A percentile compares a stretch with the other conserved stretches of the same genome.
phyloP scores from a whole-genome alignment of 1,284 basidiomycete genomes.

The Heliocybe sulcata region DNA sequence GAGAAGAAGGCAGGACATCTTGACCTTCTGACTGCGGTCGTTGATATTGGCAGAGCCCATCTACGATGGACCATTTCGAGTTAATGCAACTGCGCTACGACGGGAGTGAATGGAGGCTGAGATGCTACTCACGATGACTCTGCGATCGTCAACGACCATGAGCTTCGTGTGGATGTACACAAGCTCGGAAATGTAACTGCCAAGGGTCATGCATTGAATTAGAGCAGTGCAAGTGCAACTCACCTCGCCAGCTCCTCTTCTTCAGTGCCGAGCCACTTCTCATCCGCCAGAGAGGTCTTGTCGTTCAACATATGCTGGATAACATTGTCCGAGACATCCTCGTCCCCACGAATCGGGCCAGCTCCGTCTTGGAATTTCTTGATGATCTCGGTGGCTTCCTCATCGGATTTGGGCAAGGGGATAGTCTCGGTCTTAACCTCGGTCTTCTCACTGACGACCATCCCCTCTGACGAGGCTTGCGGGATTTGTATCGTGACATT shows the following conservation, averaged over 20 bases:
- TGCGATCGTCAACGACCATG: constrained; percentile 90
- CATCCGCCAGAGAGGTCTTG: constrained; percentile 51
- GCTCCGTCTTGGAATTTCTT: constrained; percentile 62
- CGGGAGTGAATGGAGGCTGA: background rate
- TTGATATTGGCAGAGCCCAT: constrained; percentile 90
- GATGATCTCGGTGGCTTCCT: constrained; percentile 61
- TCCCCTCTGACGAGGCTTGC: constrained; percentile 34
- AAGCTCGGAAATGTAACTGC: constrained; percentile 75
- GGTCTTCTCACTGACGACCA: constrained; percentile 36
- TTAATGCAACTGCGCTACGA: background rate
- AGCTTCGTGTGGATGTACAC: constrained; percentile 79
- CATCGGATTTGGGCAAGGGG: constrained; percentile 55
- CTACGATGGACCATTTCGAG: constrained; percentile 25
- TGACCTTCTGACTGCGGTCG: constrained; percentile 74
- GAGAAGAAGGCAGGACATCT: constrained; percentile 2
- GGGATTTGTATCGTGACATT: constrained; percentile 48
- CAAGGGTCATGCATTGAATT: background rate
- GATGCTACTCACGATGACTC: constrained; percentile 64
- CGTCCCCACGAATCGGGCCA: constrained; percentile 42
- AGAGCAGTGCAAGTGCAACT: constrained; percentile 6
- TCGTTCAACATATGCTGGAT: constrained; percentile 72
- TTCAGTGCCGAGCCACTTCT: constrained; percentile 77
- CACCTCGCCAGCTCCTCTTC: constrained; percentile 77
- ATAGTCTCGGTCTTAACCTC: constrained; percentile 52
- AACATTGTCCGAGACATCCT: constrained; percentile 65